Conservation (phyloP, 2,329 filamentous ascomycete genomes). For the Sphaerulina vaccinii region DNA sequence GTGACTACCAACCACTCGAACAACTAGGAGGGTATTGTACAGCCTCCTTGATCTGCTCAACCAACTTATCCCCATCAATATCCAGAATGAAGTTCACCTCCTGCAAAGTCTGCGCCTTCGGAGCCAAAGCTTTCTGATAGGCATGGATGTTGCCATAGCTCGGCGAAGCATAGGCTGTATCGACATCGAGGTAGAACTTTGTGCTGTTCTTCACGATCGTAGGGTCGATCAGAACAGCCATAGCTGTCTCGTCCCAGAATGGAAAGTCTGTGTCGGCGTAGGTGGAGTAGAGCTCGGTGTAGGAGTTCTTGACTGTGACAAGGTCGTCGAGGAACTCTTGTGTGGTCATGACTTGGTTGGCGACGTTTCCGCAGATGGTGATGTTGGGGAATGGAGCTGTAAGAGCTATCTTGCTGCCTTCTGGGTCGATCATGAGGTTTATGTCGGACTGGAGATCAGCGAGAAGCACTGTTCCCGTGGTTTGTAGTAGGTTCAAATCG, state of each 20-base stretch:
- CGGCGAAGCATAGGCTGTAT: conserved; percentile 43
- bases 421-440: conserved; percentile 54
- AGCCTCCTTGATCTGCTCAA: conserved; percentile 40
- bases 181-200: conserved; percentile 45
- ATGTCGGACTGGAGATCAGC: conserved; percentile 40
- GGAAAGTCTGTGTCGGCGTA: conserved; percentile 44
- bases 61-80: conserved; percentile 40
- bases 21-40: conserved; percentile 34
- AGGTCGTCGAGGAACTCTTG: conserved; percentile 44
- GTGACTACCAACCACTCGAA: conserved; percentile 4
- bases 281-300: conserved; percentile 41
- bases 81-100: conserved; percentile 44
- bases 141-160: conserved; percentile 47
- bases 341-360: conserved; percentile 48
- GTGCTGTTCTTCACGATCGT: conserved; percentile 42
- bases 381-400: conserved; percentile 49
- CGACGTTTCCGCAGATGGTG: conserved; percentile 47
- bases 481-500: conserved; percentile 40
- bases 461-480: conserved; percentile 30
- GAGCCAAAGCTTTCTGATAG: conserved; percentile 44
- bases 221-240: conserved; percentile 43
- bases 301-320: conserved; percentile 40
- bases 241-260: conserved; percentile 50
- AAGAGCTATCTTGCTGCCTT: conserved; percentile 51
- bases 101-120: conserved; percentile 35